Conservation (phyloP, 1,139 yeast species). For the Geotrichum candidum region DNA sequence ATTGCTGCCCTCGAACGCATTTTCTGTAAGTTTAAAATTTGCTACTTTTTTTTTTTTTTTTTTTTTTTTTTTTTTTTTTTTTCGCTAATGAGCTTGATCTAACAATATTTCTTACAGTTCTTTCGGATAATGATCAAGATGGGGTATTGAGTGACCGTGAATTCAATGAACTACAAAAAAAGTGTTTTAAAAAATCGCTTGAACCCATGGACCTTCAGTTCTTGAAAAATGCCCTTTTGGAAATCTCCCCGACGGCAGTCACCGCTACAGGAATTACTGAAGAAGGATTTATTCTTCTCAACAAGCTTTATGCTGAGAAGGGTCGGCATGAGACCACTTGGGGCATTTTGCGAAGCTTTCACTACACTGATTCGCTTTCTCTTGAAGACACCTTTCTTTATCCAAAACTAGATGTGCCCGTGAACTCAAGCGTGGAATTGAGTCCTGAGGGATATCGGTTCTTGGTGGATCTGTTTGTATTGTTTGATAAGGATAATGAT, state of each 20-base stretch:
- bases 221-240: slow-evolving; percentile 39
- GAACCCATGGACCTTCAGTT: slow-evolving; percentile 48
- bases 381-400: slow-evolving; percentile 68
- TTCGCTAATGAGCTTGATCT: background rate
- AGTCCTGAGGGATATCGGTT: slow-evolving; percentile 93
- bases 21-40: slow-evolving; percentile 41
- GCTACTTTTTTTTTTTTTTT: background rate
- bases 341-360: slow-evolving; percentile 84
- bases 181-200: slow-evolving; percentile 62
- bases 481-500: slow-evolving; percentile 89
- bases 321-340: slow-evolving; percentile 96
- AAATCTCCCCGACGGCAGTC: slow-evolving; percentile 19
- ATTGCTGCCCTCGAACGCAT: slow-evolving; percentile 70
- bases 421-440: slow-evolving; percentile 75
- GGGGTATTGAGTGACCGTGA: slow-evolving; percentile 70
- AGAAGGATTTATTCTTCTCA: slow-evolving; percentile 69
- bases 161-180: slow-evolving; percentile 58
- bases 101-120: slow-evolving; percentile 29
- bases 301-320: slow-evolving; percentile 75
- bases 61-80: background rate
- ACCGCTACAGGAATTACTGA: slow-evolving; percentile 54
- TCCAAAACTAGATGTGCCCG: slow-evolving; percentile 75
- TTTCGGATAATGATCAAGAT: slow-evolving; percentile 87
- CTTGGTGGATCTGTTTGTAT: slow-evolving; percentile 77
- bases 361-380: slow-evolving; percentile 86